Conservation (phyloP, 179 eudicot genomes). For the Silene coronaria region DNA sequence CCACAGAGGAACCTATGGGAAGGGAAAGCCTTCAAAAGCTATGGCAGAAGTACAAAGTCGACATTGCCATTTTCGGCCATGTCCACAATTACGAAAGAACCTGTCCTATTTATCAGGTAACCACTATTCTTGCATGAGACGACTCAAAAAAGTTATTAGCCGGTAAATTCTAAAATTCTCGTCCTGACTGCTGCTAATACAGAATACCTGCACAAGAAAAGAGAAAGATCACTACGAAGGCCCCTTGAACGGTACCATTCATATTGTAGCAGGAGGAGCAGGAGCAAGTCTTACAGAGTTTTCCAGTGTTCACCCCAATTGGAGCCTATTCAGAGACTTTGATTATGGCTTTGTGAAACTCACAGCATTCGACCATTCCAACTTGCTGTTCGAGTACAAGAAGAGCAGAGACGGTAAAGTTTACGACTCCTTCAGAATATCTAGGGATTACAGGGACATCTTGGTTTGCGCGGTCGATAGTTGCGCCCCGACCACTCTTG, state of each 20-base stretch:
- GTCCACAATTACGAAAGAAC: constrained; percentile 70
- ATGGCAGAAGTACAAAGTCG: constrained; percentile 78
- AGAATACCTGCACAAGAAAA: constrained; percentile 54
- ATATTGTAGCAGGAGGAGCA: constrained; percentile 67
- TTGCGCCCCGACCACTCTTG: constrained; percentile 54
- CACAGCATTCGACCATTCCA: constrained; percentile 60
- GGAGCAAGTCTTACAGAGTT: constrained; percentile 57
- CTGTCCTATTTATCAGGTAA: constrained; percentile 70
- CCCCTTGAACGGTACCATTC: constrained; percentile 58
- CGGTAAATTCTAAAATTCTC: not conserved
- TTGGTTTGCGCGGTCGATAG: constrained; percentile 65
- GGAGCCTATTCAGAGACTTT: constrained; percentile 58
- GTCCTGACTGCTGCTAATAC: constrained; percentile 9
- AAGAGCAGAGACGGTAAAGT: constrained; percentile 73
- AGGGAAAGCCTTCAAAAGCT: constrained; percentile 69
- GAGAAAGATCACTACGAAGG: constrained; percentile 47
- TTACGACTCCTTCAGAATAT: constrained; percentile 60
- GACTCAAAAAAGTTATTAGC: not conserved
- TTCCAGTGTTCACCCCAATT: constrained; percentile 37
- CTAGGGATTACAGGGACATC: constrained; percentile 65
- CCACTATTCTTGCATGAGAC: not conserved
- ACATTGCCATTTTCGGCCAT: constrained; percentile 68
- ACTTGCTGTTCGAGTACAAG: constrained; percentile 65
- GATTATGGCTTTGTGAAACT: constrained; percentile 68
- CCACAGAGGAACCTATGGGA: constrained; percentile 73